phyloP scores from a whole-genome alignment of 495 filamentous ascomycete genomes.

The Rhypophila decipiens region DNA sequence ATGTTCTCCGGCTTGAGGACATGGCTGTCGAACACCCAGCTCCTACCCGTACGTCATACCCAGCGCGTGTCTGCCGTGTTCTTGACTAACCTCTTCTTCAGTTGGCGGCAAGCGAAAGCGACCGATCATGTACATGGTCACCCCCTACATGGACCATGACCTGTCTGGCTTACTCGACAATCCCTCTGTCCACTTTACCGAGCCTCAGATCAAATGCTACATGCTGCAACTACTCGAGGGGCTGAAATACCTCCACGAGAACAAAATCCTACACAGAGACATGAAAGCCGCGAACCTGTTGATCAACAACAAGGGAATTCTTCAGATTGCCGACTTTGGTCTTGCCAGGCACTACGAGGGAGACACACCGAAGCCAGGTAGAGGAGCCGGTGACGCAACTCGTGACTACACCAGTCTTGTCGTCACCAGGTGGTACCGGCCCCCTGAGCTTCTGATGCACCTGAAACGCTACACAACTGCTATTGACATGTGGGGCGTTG shows the following conservation, averaged over 20 bases:
- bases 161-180: slow-evolving; percentile 94
- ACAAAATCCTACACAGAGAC: slow-evolving; percentile 85
- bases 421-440: slow-evolving; percentile 95
- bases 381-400: slow-evolving; percentile 75
- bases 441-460: slow-evolving; percentile 85
- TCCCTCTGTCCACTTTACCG: slow-evolving; percentile 74
- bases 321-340: slow-evolving; percentile 97
- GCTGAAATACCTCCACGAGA: slow-evolving; percentile 81
- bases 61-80: neutral
- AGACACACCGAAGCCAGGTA: slow-evolving; percentile 66
- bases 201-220: slow-evolving; percentile 96
- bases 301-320: slow-evolving; percentile 87
- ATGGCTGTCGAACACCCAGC: slow-evolving; percentile 84
- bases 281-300: slow-evolving; percentile 99
- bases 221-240: slow-evolving; percentile 91
- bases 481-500: slow-evolving; percentile 97
- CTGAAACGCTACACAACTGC: slow-evolving; percentile 86
- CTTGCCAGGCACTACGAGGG: slow-evolving; percentile 92
- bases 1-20: slow-evolving; percentile 82
- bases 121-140: slow-evolving; percentile 96
- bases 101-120: slow-evolving; percentile 70
- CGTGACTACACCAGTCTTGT: slow-evolving; percentile 93
- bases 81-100: neutral
- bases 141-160: slow-evolving; percentile 98
- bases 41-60: slow-evolving; percentile 49